These are phyloP conservation scores for Eucalyptus grandis DNA, from an alignment of 345 rosid genomes.

Conservation along the genomic window DNA sequence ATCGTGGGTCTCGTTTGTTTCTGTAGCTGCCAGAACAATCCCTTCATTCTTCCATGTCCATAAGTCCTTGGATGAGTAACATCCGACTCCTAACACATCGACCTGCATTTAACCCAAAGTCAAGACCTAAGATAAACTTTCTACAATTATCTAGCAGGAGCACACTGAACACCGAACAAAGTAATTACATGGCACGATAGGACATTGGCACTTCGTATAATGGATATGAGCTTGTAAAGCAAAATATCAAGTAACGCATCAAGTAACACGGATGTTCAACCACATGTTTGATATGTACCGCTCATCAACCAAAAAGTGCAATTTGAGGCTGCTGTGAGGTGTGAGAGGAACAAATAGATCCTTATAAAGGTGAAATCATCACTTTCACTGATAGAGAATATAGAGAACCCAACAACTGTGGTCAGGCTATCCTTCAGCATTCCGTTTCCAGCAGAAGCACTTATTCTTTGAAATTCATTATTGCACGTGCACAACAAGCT, in stretches of 20 bases:
- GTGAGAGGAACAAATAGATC: background rate
- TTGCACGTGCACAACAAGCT: background rate
- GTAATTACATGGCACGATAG: background rate
- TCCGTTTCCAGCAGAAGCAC: background rate
- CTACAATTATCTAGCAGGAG: background rate
- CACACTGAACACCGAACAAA: background rate
- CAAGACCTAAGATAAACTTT: background rate
- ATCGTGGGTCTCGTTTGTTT: slow-evolving; percentile 56
- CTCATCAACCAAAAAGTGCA: background rate
- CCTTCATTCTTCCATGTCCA: slow-evolving; percentile 94
- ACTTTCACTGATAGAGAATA: background rate
- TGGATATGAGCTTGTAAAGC: background rate
- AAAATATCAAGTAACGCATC: background rate
- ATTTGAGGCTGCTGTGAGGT: background rate
- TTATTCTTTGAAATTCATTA: background rate
- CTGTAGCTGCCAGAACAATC: slow-evolving; percentile 61
- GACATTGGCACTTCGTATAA: background rate
- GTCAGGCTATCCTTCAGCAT: background rate
- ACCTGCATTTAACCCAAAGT: slow-evolving; percentile 33
- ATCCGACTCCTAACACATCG: slow-evolving; percentile 81
- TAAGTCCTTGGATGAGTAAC: slow-evolving; percentile 90
- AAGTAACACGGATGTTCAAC: background rate
- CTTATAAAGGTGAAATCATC: background rate
- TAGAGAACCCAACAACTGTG: background rate
- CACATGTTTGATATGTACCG: background rate